phyloP scores from a whole-genome alignment of 306 rosid species.

The Castanospermum australe region DNA sequence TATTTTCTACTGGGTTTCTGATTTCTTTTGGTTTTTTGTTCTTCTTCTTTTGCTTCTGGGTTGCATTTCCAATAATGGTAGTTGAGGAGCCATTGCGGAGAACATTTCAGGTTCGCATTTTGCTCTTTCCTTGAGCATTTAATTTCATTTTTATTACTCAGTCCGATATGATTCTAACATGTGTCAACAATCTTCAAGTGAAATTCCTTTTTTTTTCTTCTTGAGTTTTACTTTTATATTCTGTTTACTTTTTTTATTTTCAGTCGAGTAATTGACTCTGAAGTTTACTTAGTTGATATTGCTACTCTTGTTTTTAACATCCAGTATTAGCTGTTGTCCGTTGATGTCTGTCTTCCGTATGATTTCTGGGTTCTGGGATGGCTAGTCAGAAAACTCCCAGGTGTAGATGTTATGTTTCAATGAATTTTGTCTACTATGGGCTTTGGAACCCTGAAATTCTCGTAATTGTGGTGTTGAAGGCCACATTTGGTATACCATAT shows the following conservation, averaged over 20 bases:
- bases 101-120: slow-evolving; percentile 70
- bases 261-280: background rate
- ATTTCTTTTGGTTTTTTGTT: background rate
- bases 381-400: background rate
- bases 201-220: background rate
- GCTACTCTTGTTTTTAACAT: background rate
- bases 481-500: no score
- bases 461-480: background rate
- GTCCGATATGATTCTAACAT: slow-evolving; percentile 20
- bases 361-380: background rate
- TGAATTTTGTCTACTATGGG: background rate
- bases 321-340: background rate
- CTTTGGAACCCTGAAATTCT: background rate
- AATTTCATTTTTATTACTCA: background rate
- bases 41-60: background rate
- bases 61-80: slow-evolving; percentile 33
- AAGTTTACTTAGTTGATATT: background rate
- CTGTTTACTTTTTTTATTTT: background rate
- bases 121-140: background rate
- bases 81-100: slow-evolving; percentile 63
- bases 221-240: background rate
- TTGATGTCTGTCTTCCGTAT: background rate
- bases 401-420: background rate
- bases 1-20: background rate
- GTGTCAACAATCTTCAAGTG: background rate